Conservation (phyloP, 2,329 filamentous ascomycete species). For the Exserohilum rostratum region DNA sequence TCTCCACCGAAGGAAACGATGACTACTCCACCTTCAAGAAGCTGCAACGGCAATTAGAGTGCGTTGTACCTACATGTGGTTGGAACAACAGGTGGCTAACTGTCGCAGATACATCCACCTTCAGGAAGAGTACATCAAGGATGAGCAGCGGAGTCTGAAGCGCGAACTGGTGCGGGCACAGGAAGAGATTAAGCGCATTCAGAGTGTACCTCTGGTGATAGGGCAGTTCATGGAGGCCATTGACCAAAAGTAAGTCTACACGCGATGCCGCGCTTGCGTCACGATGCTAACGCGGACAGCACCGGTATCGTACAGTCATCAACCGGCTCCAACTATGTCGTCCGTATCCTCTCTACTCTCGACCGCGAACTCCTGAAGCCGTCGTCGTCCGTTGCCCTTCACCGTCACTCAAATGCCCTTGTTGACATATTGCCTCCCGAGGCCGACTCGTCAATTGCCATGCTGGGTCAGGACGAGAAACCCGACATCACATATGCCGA, state of each 20-base stretch:
- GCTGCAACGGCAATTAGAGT: slow-evolving; percentile 95
- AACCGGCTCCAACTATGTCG: slow-evolving; percentile 98
- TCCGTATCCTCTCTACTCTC: slow-evolving; percentile 95
- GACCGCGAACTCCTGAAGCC: slow-evolving; percentile 98
- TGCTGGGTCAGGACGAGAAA: slow-evolving; percentile 96
- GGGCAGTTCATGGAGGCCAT: slow-evolving; percentile 99
- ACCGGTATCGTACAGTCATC: slow-evolving; percentile 98
- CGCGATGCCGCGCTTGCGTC: not conserved
- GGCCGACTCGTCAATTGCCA: slow-evolving; percentile 97
- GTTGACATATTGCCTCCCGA: slow-evolving; percentile 99
- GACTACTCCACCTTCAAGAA: slow-evolving; percentile 97
- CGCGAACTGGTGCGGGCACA: slow-evolving; percentile 95
- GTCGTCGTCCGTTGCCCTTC: slow-evolving; percentile 94
- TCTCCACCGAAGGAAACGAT: slow-evolving; percentile 80
- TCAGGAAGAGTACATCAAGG: slow-evolving; percentile 99
- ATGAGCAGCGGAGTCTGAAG: slow-evolving; percentile 98
- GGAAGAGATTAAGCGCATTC: slow-evolving; percentile 99
- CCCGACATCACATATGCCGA: slow-evolving; percentile 98
- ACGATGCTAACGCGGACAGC: slow-evolving; percentile 55
- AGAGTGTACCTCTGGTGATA: slow-evolving; percentile 96
- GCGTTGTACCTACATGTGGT: slow-evolving; percentile 45
- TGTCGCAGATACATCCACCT: slow-evolving; percentile 81
- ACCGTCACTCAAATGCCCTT: slow-evolving; percentile 96
- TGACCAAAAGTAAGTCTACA: slow-evolving; percentile 82
- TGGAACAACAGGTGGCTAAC: slow-evolving; percentile 34